Conservation (phyloP, 2,329 filamentous ascomycete genomes). For the Alternaria brassicicola region DNA sequence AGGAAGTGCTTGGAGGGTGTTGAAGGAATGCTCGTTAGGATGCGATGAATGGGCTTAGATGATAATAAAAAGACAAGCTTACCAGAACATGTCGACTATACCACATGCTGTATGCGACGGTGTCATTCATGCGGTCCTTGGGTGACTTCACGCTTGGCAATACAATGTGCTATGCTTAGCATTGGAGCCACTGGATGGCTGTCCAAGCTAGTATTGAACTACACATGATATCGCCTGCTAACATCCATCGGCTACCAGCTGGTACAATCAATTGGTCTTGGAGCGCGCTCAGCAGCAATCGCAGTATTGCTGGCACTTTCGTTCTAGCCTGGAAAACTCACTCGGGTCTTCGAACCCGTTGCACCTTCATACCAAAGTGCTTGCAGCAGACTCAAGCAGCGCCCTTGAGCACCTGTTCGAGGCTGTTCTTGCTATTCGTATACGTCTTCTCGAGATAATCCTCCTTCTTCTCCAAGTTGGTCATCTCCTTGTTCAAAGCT, state of each 20-base stretch:
- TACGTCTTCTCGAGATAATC: slow-evolving; percentile 94
- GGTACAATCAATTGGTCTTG: neutral
- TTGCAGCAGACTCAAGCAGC: slow-evolving; percentile 19
- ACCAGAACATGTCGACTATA: neutral
- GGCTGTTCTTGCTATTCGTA: slow-evolving; percentile 90
- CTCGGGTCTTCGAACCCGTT: too few relatives aligned
- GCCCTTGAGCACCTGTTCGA: slow-evolving; percentile 80
- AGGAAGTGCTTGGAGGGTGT: slow-evolving; percentile 80
- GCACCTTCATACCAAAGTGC: neutral
- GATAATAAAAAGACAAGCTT: neutral
- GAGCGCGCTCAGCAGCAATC: neutral
- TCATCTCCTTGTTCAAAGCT: slow-evolving; percentile 76
- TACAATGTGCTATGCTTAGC: neutral
- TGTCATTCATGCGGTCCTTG: neutral
- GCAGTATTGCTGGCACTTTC: neutral
- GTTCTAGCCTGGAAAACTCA: neutral
- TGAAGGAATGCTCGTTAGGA: slow-evolving; percentile 81
- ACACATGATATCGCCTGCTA: neutral
- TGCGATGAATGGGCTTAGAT: slow-evolving; percentile 17
- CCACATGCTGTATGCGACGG: neutral
- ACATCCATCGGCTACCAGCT: neutral
- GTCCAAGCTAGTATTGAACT: neutral
- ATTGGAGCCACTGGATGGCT: neutral
- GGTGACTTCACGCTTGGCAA: neutral
- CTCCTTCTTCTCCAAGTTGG: slow-evolving; percentile 83